These are phyloP conservation scores for Pseudocercospora cruenta DNA, from an alignment of 2,329 filamentous ascomycete species.

Conservation along the genomic window DNA sequence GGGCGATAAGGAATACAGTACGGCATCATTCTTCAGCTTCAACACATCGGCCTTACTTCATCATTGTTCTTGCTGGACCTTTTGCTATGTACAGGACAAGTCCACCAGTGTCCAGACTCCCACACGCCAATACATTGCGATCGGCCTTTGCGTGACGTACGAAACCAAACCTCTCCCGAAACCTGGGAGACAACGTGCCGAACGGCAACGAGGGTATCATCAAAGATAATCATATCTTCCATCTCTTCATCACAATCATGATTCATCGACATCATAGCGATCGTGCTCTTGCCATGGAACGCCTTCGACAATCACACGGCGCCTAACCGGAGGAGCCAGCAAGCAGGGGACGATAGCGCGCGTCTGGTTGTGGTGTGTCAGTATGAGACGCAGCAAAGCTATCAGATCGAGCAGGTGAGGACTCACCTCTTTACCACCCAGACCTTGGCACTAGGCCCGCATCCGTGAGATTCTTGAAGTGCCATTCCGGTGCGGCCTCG, in stretches of 20 bases:
- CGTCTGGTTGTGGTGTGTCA: neutral
- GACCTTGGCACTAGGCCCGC: slow-evolving; percentile 40
- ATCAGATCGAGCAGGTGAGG: neutral
- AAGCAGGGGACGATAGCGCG: neutral
- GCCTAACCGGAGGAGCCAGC: neutral
- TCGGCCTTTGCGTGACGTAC: neutral
- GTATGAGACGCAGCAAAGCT: neutral
- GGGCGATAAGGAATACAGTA: neutral
- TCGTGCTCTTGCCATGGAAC: slow-evolving; percentile 6
- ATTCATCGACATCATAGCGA: slow-evolving; percentile 3
- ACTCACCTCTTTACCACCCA: slow-evolving; percentile 25
- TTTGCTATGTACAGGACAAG: neutral
- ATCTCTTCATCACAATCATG: slow-evolving; percentile 4
- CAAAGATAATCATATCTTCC: slow-evolving; percentile 7
- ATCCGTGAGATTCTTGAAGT: slow-evolving; percentile 49
- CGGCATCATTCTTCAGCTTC: neutral
- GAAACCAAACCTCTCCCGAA: neutral
- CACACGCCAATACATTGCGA: neutral
- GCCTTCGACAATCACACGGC: slow-evolving; percentile 7
- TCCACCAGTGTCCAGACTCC: neutral
- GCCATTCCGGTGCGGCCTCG: slow-evolving; percentile 54
- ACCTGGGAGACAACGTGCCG: neutral
- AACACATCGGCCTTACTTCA: neutral
- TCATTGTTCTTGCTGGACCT: neutral
- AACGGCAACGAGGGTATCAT: slow-evolving; percentile 20